Percentiles rank a stretch among this genome's conserved stretches.
These are phyloP conservation scores for Fusarium drepaniforme DNA, from an alignment of 2,329 filamentous ascomycete genomes.

Conservation along the genomic window DNA sequence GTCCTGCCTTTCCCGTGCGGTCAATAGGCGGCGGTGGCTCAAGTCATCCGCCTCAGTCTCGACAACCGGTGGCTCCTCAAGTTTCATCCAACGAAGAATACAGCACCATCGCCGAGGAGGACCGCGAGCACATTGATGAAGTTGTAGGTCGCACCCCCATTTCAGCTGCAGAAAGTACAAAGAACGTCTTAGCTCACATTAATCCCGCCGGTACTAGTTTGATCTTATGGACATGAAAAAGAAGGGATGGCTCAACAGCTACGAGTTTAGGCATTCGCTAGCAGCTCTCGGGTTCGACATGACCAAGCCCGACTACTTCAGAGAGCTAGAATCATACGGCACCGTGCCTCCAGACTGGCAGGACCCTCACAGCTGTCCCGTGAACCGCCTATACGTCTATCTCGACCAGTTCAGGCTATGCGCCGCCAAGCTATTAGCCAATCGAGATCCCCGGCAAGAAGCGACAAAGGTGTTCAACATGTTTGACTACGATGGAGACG, in stretches of 20 bases:
- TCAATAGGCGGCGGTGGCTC: constrained; percentile 49
- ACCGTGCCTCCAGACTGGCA: constrained; percentile 73
- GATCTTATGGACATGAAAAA: constrained; percentile 97
- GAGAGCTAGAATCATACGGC: constrained; percentile 85
- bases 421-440: constrained; percentile 84
- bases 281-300: constrained; percentile 96
- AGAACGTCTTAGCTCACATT: constrained; percentile 31
- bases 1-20: constrained; percentile 50
- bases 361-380: constrained; percentile 56
- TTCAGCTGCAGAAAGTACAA: background rate
- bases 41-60: constrained; percentile 48
- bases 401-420: constrained; percentile 72
- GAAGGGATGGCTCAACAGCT: constrained; percentile 94
- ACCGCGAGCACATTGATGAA: constrained; percentile 93
- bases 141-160: constrained; percentile 71
- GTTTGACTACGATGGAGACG: constrained; percentile 94
- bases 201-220: constrained; percentile 68
- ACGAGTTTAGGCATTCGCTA: constrained; percentile 96
- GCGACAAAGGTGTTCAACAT: constrained; percentile 91
- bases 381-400: constrained; percentile 62
- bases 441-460: constrained; percentile 90
- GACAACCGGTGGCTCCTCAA: constrained; percentile 50
- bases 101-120: constrained; percentile 79
- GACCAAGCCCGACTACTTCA: constrained; percentile 85
- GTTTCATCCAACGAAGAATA: constrained; percentile 55